Conservation (phyloP, 495 filamentous ascomycete genomes). For the Neurospora discreta region DNA sequence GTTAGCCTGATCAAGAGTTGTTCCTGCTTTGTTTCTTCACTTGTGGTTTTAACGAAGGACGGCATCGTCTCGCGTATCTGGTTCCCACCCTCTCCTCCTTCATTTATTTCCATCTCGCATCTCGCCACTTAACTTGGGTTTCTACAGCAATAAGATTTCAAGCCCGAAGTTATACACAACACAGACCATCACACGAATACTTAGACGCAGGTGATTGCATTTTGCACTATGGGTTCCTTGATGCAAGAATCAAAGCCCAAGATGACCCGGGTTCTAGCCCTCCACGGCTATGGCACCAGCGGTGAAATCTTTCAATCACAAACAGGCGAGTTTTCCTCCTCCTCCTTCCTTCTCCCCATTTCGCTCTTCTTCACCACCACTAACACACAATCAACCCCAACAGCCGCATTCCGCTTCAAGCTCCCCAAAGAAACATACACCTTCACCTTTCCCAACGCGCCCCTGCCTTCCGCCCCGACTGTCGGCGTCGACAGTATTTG, state of each 20-base stretch:
- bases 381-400: neutral
- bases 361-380: neutral
- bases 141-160: neutral
- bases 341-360: neutral
- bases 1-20: neutral
- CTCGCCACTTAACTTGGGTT: neutral
- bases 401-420: constrained; percentile 23
- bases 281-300: constrained; percentile 54
- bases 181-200: neutral
- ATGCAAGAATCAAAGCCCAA: neutral
- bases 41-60: neutral
- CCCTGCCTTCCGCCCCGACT: constrained; percentile 31
- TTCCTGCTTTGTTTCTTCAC: neutral
- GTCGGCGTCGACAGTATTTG: constrained; percentile 44
- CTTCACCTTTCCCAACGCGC: constrained; percentile 50
- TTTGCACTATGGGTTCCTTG: neutral
- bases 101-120: neutral
- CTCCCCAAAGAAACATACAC: constrained; percentile 17
- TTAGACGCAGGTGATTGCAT: neutral
- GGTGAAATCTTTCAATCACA: constrained; percentile 47
- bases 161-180: neutral
- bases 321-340: constrained; percentile 31
- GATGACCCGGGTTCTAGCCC: constrained; percentile 48
- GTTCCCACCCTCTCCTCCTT: neutral
- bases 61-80: neutral